Conservation (phyloP, 768 basidiomycete species). For the Tylopilus vinaceipallidus region DNA sequence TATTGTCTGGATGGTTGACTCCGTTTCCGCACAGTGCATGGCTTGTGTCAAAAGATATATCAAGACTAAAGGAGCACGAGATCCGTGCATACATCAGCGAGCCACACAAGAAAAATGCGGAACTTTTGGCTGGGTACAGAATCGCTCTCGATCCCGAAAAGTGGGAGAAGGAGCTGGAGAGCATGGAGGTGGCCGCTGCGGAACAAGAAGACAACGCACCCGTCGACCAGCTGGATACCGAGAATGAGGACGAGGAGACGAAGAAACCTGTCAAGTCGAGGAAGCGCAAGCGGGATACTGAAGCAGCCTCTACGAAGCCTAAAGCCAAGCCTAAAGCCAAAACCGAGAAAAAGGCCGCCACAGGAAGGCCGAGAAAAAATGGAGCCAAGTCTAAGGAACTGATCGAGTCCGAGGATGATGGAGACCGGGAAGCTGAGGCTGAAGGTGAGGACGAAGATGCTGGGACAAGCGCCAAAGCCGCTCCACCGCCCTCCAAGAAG, state of each 20-base stretch:
- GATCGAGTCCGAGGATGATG: conserved; percentile 65
- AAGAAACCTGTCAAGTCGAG: conserved; percentile 46
- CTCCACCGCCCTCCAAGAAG: conserved; percentile 67
- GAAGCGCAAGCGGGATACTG: conserved; percentile 65
- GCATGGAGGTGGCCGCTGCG: conserved; percentile 33
- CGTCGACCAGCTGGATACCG: conserved; percentile 64
- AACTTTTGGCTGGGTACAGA: conserved; percentile 74
- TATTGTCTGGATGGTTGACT: conserved; percentile 11
- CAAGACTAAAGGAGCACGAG: conserved; percentile 70
- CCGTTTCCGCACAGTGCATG: conserved; percentile 60
- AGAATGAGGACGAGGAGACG: conserved; percentile 50
- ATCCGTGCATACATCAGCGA: conserved; percentile 82
- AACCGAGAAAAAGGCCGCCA: conserved; percentile 35
- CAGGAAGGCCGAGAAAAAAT: conserved; percentile 49
- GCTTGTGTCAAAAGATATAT: conserved; percentile 81
- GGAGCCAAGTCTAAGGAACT: conserved; percentile 59
- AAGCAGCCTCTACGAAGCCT: conserved; percentile 37
- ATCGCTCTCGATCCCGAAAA: conserved; percentile 72
- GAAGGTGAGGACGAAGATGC: conserved; percentile 46
- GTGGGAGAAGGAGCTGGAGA: conserved; percentile 53
- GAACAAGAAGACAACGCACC: conserved; percentile 56
- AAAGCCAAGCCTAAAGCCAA: conserved; percentile 48
- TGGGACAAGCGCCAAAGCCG: conserved; percentile 51
- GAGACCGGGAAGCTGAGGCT: conserved; percentile 47
- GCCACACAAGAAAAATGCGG: conserved; percentile 71